phyloP scores from a whole-genome alignment of 176 grass and related monocot species.

The maize (Zea mays) region DNA sequence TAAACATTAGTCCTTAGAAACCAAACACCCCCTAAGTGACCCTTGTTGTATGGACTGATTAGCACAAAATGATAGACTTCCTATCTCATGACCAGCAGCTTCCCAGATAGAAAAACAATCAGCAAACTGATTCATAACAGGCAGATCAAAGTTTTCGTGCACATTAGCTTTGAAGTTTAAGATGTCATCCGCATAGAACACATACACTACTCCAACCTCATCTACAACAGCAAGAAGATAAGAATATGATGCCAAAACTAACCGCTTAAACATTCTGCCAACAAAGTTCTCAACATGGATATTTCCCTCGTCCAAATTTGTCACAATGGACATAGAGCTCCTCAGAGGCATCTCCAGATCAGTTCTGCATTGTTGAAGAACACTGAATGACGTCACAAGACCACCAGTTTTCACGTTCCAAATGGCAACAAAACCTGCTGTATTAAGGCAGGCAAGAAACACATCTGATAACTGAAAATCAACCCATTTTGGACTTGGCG shows the following conservation, averaged over 20 bases:
- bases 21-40: too few species aligned
- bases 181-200: slow-evolving; percentile 69
- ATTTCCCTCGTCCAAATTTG: slow-evolving; percentile 36
- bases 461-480: slow-evolving; percentile 88
- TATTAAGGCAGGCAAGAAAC: slow-evolving; percentile 71
- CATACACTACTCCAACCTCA: slow-evolving; percentile 69
- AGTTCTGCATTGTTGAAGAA: slow-evolving; percentile 44
- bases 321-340: slow-evolving; percentile 22
- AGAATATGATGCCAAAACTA: slow-evolving; percentile 71
- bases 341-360: slow-evolving; percentile 28
- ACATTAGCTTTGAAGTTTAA: slow-evolving; percentile 55
- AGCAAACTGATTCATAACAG: slow-evolving; percentile 47
- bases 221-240: slow-evolving; percentile 66
- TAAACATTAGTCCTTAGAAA: too few species aligned
- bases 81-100: slow-evolving; percentile 74
- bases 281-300: slow-evolving; percentile 11
- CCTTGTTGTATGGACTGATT: slow-evolving; percentile 39
- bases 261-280: slow-evolving; percentile 58
- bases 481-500: slow-evolving; percentile 55
- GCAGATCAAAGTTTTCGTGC: slow-evolving; percentile 29
- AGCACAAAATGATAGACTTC: slow-evolving; percentile 51
- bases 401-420: slow-evolving; percentile 64
- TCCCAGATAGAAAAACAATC: slow-evolving; percentile 64
- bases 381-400: slow-evolving; percentile 46
- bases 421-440: slow-evolving; percentile 64